These are phyloP conservation scores for Syzygium jambos DNA, from an alignment of 345 rosid genomes.

Conservation along the genomic window DNA sequence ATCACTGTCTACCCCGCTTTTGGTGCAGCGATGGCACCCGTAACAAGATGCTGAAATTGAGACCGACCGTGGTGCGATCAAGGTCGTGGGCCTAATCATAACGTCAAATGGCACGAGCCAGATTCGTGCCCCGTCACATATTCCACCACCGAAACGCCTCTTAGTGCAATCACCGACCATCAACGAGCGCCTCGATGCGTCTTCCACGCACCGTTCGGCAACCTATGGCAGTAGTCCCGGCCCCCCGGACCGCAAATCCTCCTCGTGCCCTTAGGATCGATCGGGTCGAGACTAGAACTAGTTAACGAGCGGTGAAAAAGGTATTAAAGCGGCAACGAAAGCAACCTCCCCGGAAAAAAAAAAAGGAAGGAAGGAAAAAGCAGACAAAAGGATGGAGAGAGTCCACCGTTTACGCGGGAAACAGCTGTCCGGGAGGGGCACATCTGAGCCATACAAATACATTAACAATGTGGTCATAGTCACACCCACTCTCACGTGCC, in stretches of 20 bases:
- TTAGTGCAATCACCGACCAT: not conserved
- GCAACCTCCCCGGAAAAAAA: not conserved
- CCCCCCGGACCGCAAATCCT: too few species aligned
- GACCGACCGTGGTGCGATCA: not conserved
- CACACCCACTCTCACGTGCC: slow-evolving; percentile 14
- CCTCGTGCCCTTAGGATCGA: not conserved
- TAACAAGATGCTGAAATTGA: not conserved
- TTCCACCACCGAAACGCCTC: too few species aligned
- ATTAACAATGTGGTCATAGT: not conserved
- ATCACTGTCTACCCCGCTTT: not conserved
- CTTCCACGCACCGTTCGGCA: not conserved
- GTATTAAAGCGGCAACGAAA: not conserved
- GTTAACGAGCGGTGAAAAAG: not conserved
- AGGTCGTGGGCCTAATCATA: not conserved
- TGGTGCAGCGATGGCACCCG: not conserved
- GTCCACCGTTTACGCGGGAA: slow-evolving; percentile 6
- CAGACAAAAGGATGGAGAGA: not conserved
- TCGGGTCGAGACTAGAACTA: not conserved
- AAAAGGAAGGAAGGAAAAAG: not conserved
- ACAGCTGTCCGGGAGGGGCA: slow-evolving; percentile 15
- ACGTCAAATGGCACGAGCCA: not conserved
- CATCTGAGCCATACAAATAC: not conserved
- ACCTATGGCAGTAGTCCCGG: too few species aligned
- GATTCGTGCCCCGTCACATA: not conserved
- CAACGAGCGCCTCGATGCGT: not conserved